Evolutionary conservation across 148 eudicot species (phyloP), one percentile per base, ranked within the genome.

Genomic region (Rhododendron henanense): DNA sequence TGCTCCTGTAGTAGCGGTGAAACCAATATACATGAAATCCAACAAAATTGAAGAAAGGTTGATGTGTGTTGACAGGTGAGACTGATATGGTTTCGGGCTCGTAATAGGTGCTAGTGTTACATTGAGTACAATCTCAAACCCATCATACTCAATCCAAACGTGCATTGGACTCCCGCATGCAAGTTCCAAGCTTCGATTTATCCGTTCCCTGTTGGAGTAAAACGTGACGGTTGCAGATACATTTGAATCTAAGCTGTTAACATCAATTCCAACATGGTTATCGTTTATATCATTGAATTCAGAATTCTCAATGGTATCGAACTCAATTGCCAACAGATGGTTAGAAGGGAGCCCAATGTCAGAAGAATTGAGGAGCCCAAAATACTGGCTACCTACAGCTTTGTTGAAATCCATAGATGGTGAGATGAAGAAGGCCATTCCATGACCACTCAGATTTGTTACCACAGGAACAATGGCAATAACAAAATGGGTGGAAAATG

Each of bases 1-100:
- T 45, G 10, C 2, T 47, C 87, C 87, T 2, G 85, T 76, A 41
- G 83, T 2, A 21, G 87, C 50, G 1, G 85, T 77, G 73, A 85
- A 82, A 77, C 89, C 93, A 51, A 86, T 88, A 83, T 88, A 91
- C 92, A 91, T 90, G 28, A 82, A 81, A 39, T 86, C 89, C n/a
- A 48, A 28, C 9, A 86, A n/a, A 10, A 90, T 39, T 73, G 81
- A 67, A 31, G 92, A 90, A 59, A 88, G 85, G 55, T 88, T 16
- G 41, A 85, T 63, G 78, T 23, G 65, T 35, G 59, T 61, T 57
- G 89, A 88, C 45, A 88, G 53, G 33, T 85, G 85, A 88, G 63
- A 8, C 45, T 41, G 61, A 63, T 59, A 63, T 18, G 90, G 90
- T 86, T 86, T 86, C 13, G 81, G 84, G 44, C 77, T 78, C n/a